Base-by-base conservation (phyloP, 2,329 filamentous ascomycete species). In the Paramyrothecium roridum region DNA sequence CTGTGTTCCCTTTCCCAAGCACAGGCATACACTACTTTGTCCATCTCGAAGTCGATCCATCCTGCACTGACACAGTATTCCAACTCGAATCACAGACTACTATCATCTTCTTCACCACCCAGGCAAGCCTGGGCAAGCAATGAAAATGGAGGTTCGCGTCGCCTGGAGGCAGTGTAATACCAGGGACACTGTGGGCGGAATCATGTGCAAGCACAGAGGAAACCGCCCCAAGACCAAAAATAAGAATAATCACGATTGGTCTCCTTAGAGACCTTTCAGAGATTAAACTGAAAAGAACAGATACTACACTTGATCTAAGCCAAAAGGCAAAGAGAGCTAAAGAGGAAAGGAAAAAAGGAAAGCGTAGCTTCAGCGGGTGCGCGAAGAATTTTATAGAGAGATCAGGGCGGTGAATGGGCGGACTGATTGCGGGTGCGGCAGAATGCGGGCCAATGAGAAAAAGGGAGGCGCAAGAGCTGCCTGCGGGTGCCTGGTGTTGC, bases 261-360 rank as follows among this genome's bases (percentile, higher is more conserved):
- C 79, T 80, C 85, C 80, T 78, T 89, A 83, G 85, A 80, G 79
- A 80, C 81, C 82, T 91, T 90, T 88, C 88, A 93, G 89, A 89
- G 87, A 91, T 92, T 92, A 93, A 92, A 91, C 89, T 93, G 87
- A 91, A 89, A 91, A 92, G 89, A 93, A 92, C 88, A 91, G 88
- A 90, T 91, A 91, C 88, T 91, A 91, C 87, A 91, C 87, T 90
- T 91, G 88, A 91, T 91, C 88, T 91, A 89, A 90, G 85, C 85
- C 81, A 84, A 81, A 80, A 79, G 78, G 71, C 72, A 74, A 74
- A 74, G 72, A 74, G 72, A 74, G 72, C 72, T 75, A 67, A 70
- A 59, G 70, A 70, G 59, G 64, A 71, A 70, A 64, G 63, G n/a
- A 56, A 65, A 70, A 59, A 63, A 58, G 62, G 63, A 52, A 62